These are phyloP conservation scores for Tetrapisispora iriomotensis DNA, from an alignment of 805 yeast species.

Conservation along the genomic window DNA sequence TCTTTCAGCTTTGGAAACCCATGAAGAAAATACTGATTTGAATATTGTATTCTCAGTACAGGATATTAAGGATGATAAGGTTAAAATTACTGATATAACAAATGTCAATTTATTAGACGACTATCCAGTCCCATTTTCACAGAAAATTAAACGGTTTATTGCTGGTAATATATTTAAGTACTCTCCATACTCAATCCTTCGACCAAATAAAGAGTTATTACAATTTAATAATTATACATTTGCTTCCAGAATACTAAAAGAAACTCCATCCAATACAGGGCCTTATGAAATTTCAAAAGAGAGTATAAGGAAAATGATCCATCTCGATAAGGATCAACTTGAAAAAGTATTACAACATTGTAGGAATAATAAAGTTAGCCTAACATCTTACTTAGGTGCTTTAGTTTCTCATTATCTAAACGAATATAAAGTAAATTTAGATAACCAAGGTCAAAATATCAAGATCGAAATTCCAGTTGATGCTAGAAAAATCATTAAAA, in stretches of 20 bases:
- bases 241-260: slow-evolving; percentile 8
- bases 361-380: slow-evolving; percentile 14
- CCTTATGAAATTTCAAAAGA: slow-evolving; percentile 12
- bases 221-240: slow-evolving; percentile 14
- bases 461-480: slow-evolving; percentile 19
- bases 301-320: slow-evolving; percentile 11
- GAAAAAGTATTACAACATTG: slow-evolving; percentile 11
- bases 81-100: not conserved
- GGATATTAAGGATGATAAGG: not conserved
- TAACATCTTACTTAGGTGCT: slow-evolving; percentile 18
- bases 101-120: slow-evolving; percentile 14
- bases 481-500: slow-evolving; percentile 13
- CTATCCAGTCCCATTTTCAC: slow-evolving; percentile 17
- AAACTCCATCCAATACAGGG: not conserved
- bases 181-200: slow-evolving; percentile 9
- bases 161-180: slow-evolving; percentile 7
- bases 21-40: not conserved
- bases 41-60: not conserved
- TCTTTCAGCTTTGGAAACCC: not conserved
- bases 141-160: slow-evolving; percentile 8
- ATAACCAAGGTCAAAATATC: slow-evolving; percentile 6
- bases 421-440: not conserved
- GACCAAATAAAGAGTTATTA: slow-evolving; percentile 6
- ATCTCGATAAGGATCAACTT: slow-evolving; percentile 6
- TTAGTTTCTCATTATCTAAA: slow-evolving; percentile 4